These are phyloP conservation scores for Pleurotus platypus DNA, from an alignment of 768 basidiomycete species.

Conservation along the genomic window DNA sequence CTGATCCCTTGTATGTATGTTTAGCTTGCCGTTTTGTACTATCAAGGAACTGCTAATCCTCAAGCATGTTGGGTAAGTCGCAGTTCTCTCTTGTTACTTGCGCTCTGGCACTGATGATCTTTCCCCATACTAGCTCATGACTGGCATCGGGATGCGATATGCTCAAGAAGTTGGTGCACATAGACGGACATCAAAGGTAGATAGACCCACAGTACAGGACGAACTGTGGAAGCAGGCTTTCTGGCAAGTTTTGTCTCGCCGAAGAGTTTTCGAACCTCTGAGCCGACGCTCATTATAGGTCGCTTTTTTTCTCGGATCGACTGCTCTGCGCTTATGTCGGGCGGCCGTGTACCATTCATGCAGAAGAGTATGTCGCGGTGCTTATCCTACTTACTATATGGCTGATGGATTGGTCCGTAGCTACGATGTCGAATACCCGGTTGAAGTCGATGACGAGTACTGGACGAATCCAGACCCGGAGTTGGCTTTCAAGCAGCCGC, in stretches of 20 bases:
- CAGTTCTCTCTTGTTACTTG: too few species aligned
- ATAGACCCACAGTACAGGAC: slow-evolving; percentile 37
- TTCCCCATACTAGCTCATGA: slow-evolving; percentile 39
- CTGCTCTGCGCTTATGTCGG: slow-evolving; percentile 40
- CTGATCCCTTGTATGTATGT: slow-evolving; percentile 5
- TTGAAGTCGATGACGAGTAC: slow-evolving; percentile 67
- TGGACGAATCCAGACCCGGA: slow-evolving; percentile 46
- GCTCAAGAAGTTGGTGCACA: slow-evolving; percentile 62
- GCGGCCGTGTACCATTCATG: slow-evolving; percentile 52
- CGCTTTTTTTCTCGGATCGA: slow-evolving; percentile 17
- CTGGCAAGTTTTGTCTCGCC: slow-evolving; percentile 25
- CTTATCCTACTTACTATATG: not conserved
- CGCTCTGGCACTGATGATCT: too few species aligned
- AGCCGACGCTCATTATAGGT: slow-evolving; percentile 5
- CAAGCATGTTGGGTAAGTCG: slow-evolving; percentile 58
- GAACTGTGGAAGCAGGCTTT: slow-evolving; percentile 61
- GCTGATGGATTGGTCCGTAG: slow-evolving; percentile 22
- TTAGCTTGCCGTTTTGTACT: slow-evolving; percentile 50
- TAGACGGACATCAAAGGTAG: slow-evolving; percentile 28
- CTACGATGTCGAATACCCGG: slow-evolving; percentile 57
- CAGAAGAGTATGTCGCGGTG: slow-evolving; percentile 47
- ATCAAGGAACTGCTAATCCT: slow-evolving; percentile 55
- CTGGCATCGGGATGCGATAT: slow-evolving; percentile 51
- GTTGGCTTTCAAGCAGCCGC: slow-evolving; percentile 50
- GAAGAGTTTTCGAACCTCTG: not conserved